Percentiles rank a stretch among this genome's conserved stretches.
phyloP scores from a whole-genome alignment of 2,329 filamentous ascomycete genomes.

The Trichoderma sp. region DNA sequence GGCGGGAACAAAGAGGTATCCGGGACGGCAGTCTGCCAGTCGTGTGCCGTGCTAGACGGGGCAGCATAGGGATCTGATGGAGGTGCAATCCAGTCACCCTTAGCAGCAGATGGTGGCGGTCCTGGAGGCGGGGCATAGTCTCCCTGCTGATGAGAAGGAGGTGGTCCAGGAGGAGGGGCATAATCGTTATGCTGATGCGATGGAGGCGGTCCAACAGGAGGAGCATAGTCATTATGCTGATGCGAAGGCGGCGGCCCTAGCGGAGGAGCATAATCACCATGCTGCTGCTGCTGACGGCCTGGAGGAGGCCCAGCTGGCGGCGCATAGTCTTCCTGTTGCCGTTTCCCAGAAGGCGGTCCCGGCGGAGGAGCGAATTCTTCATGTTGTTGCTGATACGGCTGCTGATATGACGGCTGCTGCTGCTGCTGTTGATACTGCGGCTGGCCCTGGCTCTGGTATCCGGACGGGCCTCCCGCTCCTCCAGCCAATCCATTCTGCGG shows the following conservation, averaged over 20 bases:
- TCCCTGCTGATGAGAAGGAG: slow-evolving; percentile 24
- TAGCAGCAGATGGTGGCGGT: slow-evolving; percentile 29
- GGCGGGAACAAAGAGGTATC: slow-evolving; percentile 71
- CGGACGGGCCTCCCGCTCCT: slow-evolving; percentile 14
- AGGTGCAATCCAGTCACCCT: slow-evolving; percentile 32
- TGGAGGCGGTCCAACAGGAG: slow-evolving; percentile 35
- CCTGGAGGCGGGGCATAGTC: slow-evolving; percentile 34
- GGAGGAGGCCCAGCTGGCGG: slow-evolving; percentile 27
- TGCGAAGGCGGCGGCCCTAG: slow-evolving; percentile 27
- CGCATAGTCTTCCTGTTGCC: slow-evolving; percentile 21
- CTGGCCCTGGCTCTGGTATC: background rate
- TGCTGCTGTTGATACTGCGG: slow-evolving; percentile 4
- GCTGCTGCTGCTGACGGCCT: slow-evolving; percentile 19
- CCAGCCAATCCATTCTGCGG: slow-evolving; percentile 7
- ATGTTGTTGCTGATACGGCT: background rate
- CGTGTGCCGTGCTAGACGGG: slow-evolving; percentile 47
- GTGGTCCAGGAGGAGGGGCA: slow-evolving; percentile 33
- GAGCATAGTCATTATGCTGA: slow-evolving; percentile 24
- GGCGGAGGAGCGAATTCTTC: slow-evolving; percentile 33
- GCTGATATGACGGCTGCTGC: background rate
- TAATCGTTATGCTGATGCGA: slow-evolving; percentile 19
- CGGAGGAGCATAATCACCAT: slow-evolving; percentile 23
- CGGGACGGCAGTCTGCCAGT: slow-evolving; percentile 69
- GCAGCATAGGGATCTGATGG: slow-evolving; percentile 37
- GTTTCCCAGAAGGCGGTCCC: slow-evolving; percentile 31